Evolutionary conservation across 768 basidiomycete species (phyloP).

Genomic region (Leccinum truebloodii): DNA sequence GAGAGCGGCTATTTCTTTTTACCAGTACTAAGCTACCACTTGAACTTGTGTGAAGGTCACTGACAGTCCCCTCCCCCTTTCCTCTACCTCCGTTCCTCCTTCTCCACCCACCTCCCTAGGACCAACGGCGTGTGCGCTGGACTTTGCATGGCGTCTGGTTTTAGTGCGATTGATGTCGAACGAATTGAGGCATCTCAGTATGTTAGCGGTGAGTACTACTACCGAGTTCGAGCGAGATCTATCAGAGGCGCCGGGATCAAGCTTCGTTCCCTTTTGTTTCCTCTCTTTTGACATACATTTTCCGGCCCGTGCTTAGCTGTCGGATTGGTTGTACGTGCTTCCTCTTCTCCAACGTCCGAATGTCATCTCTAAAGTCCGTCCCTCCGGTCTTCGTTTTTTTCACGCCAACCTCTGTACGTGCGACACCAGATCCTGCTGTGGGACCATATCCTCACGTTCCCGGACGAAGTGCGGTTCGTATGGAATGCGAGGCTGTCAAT

Average conservation of each 20-base stretch:
- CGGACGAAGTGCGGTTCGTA: constrained; percentile 34
- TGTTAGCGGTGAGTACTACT: constrained; percentile 24
- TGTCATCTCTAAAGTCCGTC: not conserved
- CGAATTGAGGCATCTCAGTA: constrained; percentile 23
- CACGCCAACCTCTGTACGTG: not conserved
- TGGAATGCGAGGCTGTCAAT: constrained; percentile 31
- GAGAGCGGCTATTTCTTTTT: not conserved
- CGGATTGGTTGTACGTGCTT: constrained; percentile 26
- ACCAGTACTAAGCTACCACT: too few relatives aligned
- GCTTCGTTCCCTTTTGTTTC: not conserved
- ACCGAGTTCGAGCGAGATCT: not conserved
- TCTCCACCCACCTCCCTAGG: not conserved
- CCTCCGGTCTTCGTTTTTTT: not conserved
- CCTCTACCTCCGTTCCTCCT: not conserved
- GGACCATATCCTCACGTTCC: constrained; percentile 36
- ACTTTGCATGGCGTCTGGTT: constrained; percentile 9
- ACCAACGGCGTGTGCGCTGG: not conserved
- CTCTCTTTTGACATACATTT: not conserved
- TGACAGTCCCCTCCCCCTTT: not conserved
- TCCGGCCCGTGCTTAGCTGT: constrained; percentile 15
- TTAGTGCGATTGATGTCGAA: constrained; percentile 4
- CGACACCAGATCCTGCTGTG: constrained; percentile 32
- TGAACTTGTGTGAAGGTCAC: too few relatives aligned
- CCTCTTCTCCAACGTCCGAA: not conserved
- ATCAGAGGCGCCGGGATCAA: not conserved